A percentile compares a stretch with the other conserved stretches of the same genome.
phyloP scores from a whole-genome alignment of 2,329 filamentous ascomycete species.

The Tolypocladium endophyticum region DNA sequence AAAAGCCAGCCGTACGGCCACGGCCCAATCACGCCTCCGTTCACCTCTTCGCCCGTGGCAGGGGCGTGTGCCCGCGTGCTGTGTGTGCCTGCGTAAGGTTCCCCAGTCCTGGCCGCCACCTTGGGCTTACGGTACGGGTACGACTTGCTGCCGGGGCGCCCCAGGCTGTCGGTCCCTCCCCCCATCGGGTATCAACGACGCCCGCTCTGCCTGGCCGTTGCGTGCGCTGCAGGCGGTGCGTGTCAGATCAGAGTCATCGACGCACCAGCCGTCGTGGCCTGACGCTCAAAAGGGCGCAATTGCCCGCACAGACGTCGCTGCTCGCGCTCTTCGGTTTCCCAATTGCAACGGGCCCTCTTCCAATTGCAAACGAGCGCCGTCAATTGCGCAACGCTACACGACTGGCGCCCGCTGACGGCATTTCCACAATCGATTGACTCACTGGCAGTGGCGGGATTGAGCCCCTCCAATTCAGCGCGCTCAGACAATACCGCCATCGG shows the following conservation, averaged over 20 bases:
- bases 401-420: not conserved
- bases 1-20: not conserved
- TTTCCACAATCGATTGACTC: conserved; percentile 2
- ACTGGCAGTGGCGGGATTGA: not conserved
- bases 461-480: not conserved
- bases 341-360: not conserved
- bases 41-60: conserved; percentile 1
- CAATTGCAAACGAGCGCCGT: not conserved
- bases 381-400: conserved; percentile 1
- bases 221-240: not conserved
- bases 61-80: conserved; percentile 3
- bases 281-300: not conserved
- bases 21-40: not conserved
- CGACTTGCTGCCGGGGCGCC: not conserved
- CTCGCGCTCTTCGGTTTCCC: not conserved
- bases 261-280: not conserved
- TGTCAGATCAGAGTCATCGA: conserved; percentile 1
- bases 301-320: not conserved
- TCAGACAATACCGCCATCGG: not conserved
- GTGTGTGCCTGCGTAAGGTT: conserved; percentile 7
- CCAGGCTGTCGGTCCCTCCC: not conserved
- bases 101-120: conserved; percentile 6
- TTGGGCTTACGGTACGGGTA: not conserved
- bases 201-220: not conserved
- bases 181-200: conserved; percentile 10